Conservation (phyloP, 2,329 filamentous ascomycete genomes). For the Talaromyces rugulosus region DNA sequence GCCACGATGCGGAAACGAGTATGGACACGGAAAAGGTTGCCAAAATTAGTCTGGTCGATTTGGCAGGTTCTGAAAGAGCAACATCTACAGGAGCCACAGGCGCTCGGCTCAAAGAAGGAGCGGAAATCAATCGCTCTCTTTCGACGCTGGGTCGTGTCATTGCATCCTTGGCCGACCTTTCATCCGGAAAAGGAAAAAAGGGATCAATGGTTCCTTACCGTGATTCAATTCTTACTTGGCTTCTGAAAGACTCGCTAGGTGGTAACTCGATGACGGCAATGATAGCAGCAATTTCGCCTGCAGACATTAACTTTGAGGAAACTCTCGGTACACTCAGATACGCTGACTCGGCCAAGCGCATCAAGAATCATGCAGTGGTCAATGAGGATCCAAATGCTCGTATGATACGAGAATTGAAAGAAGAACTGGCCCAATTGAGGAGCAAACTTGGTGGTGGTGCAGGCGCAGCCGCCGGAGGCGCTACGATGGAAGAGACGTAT, state of each 20-base stretch:
- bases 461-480: conserved; percentile 37
- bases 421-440: conserved; percentile 80
- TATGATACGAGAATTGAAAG: conserved; percentile 97
- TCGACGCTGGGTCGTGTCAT: conserved; percentile 97
- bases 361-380: conserved; percentile 99
- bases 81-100: conserved; percentile 96
- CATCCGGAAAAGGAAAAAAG: conserved; percentile 73
- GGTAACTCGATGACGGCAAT: conserved; percentile 99
- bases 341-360: conserved; percentile 94
- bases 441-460: conserved; percentile 68
- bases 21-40: conserved; percentile 98
- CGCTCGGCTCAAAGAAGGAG: conserved; percentile 91
- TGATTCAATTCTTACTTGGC: conserved; percentile 94
- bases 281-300: conserved; percentile 98
- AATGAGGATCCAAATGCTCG: conserved; percentile 98
- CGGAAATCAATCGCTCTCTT: conserved; percentile 95
- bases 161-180: conserved; percentile 86
- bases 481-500: conserved; percentile 74
- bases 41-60: conserved; percentile 95
- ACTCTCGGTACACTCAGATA: conserved; percentile 93
- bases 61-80: conserved; percentile 94
- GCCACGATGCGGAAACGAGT: conserved; percentile 83
- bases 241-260: conserved; percentile 92
- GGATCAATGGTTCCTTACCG: conserved; percentile 84
- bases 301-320: conserved; percentile 98